Evolutionary conservation across 768 basidiomycete species (phyloP), one percentile per base, ranked within the genome.

Genomic region (Thelephora aurantiotincta): DNA sequence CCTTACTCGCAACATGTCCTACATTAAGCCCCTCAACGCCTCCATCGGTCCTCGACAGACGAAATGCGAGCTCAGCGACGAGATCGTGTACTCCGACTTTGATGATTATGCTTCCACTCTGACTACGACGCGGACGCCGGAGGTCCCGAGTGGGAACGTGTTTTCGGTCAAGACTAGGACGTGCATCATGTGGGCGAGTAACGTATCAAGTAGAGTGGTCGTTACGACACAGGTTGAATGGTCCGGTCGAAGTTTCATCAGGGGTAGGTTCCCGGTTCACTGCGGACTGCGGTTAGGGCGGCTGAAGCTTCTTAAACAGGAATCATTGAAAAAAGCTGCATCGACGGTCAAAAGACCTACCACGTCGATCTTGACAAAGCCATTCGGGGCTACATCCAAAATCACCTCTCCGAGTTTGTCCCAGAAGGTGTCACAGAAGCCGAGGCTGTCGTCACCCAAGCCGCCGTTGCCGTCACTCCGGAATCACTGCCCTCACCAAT

Each of bases 181-280:
- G 11, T 97, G 94, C 60, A 71, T 98, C 43, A 98, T 78, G 71
- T 99, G 92, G 92, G 92, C 90, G 11, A 82, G 83, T 45, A 66
- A 74, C 3, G 73, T 83, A 45, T 75, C 81, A 19, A 84, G 85
- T 5, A 78, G 73, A 49, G 78, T 99, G 12, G 53, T 92, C 11
- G 88, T 98, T 3, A 92, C 89, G 36, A 90, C 86, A 3, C 77
- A 84, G 52, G 88, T 98, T 1, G 93, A 97, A 51, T 99, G 94
- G 92, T 89, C 88, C 0, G 93, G 93, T 38, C 74, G 91, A 55
- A 93, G 89, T 65, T 98, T 97, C 65, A 92, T 99, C 63, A 94
- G 88, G 65, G 84, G 92, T 91, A 49, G 53, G 68, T 51, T 11
- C 35, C 33, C 33, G 19, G n/a, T 35, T 5, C 37, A 16, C 23